These are phyloP conservation scores for Cutaneotrichosporon sp. DNA, from an alignment of 1,284 basidiomycete species.

Conservation along the genomic window DNA sequence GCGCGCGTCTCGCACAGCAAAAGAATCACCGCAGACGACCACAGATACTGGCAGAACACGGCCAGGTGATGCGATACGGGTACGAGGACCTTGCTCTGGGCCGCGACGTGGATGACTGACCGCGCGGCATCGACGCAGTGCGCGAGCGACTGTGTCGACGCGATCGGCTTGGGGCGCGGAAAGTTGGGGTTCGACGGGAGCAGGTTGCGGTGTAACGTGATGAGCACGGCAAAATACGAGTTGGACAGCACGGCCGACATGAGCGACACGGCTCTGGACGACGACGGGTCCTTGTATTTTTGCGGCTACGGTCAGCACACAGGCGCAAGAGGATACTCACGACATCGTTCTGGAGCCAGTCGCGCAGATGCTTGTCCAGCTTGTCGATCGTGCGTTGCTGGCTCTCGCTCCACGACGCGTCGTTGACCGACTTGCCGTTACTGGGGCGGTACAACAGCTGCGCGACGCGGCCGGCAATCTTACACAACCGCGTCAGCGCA, in stretches of 20 bases:
- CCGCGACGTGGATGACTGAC: constrained; percentile 65
- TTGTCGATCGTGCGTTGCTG: constrained; percentile 68
- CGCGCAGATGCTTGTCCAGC: constrained; percentile 66
- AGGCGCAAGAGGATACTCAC: constrained; percentile 18
- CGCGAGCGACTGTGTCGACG: constrained; percentile 41
- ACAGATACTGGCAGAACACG: constrained; percentile 84
- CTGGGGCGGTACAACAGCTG: constrained; percentile 42
- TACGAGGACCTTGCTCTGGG: constrained; percentile 75
- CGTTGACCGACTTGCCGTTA: constrained; percentile 42
- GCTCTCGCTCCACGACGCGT: constrained; percentile 65
- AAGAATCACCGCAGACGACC: constrained; percentile 82
- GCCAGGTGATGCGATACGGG: constrained; percentile 82
- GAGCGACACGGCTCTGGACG: constrained; percentile 34
- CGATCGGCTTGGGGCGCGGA: constrained; percentile 38
- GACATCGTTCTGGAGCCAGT: constrained; percentile 67
- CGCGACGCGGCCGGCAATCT: constrained; percentile 70
- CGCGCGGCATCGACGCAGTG: constrained; percentile 44
- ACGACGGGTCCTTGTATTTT: constrained; percentile 54
- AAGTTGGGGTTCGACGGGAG: constrained; percentile 50
- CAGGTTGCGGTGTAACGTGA: constrained; percentile 82
- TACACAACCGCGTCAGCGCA: constrained; percentile 68
- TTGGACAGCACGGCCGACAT: constrained; percentile 83
- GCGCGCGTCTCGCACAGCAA: constrained; percentile 81
- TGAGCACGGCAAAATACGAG: constrained; percentile 81
- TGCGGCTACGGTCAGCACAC: constrained; percentile 52